Percentiles rank a stretch among this genome's conserved stretches.
Evolutionary conservation across 2,329 filamentous ascomycete species (phyloP).

Genomic region (Gremmenia infestans): DNA sequence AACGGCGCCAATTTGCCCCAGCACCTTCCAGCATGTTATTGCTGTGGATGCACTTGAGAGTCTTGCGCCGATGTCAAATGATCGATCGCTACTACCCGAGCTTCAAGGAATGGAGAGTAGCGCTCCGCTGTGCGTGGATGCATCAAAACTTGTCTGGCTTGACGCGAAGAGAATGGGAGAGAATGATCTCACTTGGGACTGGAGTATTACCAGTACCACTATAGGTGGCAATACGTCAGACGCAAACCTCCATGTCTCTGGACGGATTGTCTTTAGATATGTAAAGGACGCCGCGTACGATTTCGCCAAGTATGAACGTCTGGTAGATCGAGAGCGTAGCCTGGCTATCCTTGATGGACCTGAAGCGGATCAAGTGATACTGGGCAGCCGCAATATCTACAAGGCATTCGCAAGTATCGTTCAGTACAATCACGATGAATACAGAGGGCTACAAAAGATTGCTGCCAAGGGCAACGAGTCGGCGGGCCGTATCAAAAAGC

Average conservation of each 20-base stretch:
- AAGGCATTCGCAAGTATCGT: slow-evolving; percentile 4
- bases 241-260: slow-evolving; percentile 3
- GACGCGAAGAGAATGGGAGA: not conserved
- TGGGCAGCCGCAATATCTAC: slow-evolving; percentile 9
- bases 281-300: slow-evolving; percentile 1
- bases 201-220: slow-evolving; percentile 3
- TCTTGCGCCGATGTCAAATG: slow-evolving; percentile 1
- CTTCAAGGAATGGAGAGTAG: slow-evolving; percentile 5
- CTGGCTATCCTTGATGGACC: not conserved
- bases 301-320: slow-evolving; percentile 1
- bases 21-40: slow-evolving; percentile 12
- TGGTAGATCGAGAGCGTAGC: slow-evolving; percentile 1
- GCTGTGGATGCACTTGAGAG: slow-evolving; percentile 9
- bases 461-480: not conserved
- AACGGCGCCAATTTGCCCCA: slow-evolving; percentile 16
- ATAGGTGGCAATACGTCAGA: not conserved
- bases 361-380: slow-evolving; percentile 5
- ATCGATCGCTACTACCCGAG: not conserved
- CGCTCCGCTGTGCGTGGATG: slow-evolving; percentile 10
- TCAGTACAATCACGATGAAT: slow-evolving; percentile 4
- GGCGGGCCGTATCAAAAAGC: slow-evolving; percentile 3
- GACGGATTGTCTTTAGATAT: not conserved
- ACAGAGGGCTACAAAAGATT: slow-evolving; percentile 4
- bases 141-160: slow-evolving; percentile 3
- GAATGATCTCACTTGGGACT: slow-evolving; percentile 1